Evolutionary conservation across 202 grass and related monocot species (phyloP), one percentile per base, ranked within the genome.

Genomic region (Alloteropsis angusta): DNA sequence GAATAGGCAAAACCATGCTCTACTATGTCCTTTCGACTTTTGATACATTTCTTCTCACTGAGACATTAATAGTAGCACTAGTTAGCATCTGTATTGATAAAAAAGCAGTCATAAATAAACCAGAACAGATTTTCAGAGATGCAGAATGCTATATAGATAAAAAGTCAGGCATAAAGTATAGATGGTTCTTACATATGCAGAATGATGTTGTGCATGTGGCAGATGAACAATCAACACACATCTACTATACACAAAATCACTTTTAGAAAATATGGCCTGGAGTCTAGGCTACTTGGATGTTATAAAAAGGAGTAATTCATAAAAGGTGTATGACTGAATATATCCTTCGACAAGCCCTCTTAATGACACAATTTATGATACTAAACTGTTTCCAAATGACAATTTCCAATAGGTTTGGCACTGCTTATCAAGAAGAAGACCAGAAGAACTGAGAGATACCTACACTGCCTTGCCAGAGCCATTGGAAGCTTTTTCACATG

Each of bases 1-100:
- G 83, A 87, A 93, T 89, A 53, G 95, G 95, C 67, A n/a, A 94
- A 90, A 76, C 89, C 87, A 35, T 92, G 85, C 53, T 92, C 87
- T 81, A 78, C 71, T n/a, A 87, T 92, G 52, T 82, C 86, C 53
- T 94, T 65, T 77, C 94, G 92, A 68, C 89, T 93, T 85, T 60
- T 98, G 43, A 95, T 85, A 50, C 95, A 98, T 47, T 98, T 94
- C 62, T 94, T 83, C 64, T 98, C 86, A 71, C 95, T 93, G 72
- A 58, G 56, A 82, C 9, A 85, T 47, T 19, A 76, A 73, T 9
- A 64, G 71, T 50, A 82, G 55, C 45, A 52, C 61, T n/a, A 68
- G 56, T 68, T 34, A 72, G 25, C 26, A 69, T 25, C 5, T 42
- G 78, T 1, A 39, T 62, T 42, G 30, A 82, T 39, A 19, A 65